A percentile compares a stretch with the other conserved stretches of the same genome.
These are phyloP conservation scores for Cladosporium sp. DNA, from an alignment of 2,329 filamentous ascomycete genomes.

Conservation along the genomic window DNA sequence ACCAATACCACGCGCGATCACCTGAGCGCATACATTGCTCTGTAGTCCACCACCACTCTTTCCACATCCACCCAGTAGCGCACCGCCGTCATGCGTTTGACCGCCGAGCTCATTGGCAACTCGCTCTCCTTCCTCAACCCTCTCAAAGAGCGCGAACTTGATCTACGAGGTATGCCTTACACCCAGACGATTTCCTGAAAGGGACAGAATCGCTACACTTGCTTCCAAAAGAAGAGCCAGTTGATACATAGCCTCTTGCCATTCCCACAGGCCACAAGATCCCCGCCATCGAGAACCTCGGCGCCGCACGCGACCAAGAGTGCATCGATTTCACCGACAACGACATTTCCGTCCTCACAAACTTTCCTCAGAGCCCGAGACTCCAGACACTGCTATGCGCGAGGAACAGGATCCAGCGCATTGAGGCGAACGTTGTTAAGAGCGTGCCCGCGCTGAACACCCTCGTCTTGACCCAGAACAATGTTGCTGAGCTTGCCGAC, in stretches of 20 bases:
- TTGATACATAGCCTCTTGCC: conserved; percentile 49
- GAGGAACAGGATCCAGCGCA: conserved; percentile 80
- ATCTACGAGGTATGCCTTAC: conserved; percentile 88
- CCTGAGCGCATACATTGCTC: neutral
- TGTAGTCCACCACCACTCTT: neutral
- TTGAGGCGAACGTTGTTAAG: conserved; percentile 73
- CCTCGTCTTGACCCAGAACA: conserved; percentile 81
- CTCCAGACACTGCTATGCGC: conserved; percentile 85
- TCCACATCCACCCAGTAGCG: neutral
- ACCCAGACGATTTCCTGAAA: conserved; percentile 63
- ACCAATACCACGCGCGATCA: neutral
- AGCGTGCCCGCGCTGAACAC: conserved; percentile 81
- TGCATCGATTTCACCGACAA: conserved; percentile 99
- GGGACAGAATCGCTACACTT: conserved; percentile 89
- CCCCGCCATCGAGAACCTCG: conserved; percentile 94
- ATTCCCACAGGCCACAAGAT: conserved; percentile 88
- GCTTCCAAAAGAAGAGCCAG: conserved; percentile 43
- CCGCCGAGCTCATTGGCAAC: conserved; percentile 87
- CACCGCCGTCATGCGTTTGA: conserved; percentile 76
- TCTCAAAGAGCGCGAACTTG: conserved; percentile 96
- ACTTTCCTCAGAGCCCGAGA: conserved; percentile 89
- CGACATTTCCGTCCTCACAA: conserved; percentile 84
- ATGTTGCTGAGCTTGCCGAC: conserved; percentile 80
- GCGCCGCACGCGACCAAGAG: conserved; percentile 92
- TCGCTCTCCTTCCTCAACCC: conserved; percentile 98